A percentile compares a stretch with the other conserved stretches of the same genome.
Evolutionary conservation across 2,329 filamentous ascomycete species (phyloP).

Genomic region (Sphaerulina populicola): DNA sequence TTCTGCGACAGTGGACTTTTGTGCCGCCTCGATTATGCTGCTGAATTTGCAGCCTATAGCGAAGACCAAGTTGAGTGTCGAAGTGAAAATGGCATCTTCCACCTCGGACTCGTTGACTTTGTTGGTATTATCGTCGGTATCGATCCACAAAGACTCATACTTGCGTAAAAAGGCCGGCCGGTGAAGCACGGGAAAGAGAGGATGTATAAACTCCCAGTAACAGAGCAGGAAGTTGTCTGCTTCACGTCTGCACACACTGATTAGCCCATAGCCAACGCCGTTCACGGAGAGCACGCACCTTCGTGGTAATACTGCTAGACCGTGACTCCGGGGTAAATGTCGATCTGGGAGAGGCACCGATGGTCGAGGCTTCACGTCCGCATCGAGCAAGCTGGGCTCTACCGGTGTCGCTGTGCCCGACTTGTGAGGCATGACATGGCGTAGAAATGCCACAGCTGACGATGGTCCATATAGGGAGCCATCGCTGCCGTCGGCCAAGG

Average conservation of each 20-base stretch:
- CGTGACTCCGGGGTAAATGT: conserved; percentile 12
- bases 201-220: conserved; percentile 26
- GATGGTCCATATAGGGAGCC: conserved; percentile 21
- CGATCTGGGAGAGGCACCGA: conserved; percentile 15
- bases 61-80: conserved; percentile 24
- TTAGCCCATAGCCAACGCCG: background rate
- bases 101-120: conserved; percentile 13
- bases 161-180: conserved; percentile 22
- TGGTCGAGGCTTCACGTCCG: conserved; percentile 9
- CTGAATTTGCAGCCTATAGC: conserved; percentile 25
- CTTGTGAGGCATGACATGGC: conserved; percentile 17
- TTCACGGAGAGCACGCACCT: background rate
- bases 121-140: conserved; percentile 7
- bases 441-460: conserved; percentile 24
- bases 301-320: conserved; percentile 20
- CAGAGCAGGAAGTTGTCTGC: conserved; percentile 25
- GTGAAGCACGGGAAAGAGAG: conserved; percentile 25
- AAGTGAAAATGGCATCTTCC: conserved; percentile 23
- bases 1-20: conserved; percentile 22
- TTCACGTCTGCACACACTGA: conserved; percentile 12
- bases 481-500: conserved; percentile 19
- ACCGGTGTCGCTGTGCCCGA: conserved; percentile 12
- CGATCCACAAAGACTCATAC: conserved; percentile 22
- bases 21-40: conserved; percentile 18
- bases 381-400: conserved; percentile 4